Percentiles rank a stretch among this genome's conserved stretches.
phyloP scores from a whole-genome alignment of 805 yeast species.

The Alloascoidea africana region DNA sequence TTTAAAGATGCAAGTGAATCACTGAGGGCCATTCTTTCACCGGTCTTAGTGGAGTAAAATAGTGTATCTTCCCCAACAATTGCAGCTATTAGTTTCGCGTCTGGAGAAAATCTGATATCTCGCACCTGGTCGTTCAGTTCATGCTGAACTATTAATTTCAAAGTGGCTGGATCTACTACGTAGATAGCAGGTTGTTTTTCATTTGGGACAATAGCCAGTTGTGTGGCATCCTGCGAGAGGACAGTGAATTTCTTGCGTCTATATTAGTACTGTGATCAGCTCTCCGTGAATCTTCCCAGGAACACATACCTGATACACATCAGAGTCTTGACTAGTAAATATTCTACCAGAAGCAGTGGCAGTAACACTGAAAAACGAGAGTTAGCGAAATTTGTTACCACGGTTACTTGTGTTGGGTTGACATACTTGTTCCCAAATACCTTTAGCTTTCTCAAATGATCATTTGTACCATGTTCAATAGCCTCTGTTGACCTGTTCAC shows the following conservation, averaged over 20 bases:
- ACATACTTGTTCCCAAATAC: conserved; percentile 14
- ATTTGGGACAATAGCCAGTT: conserved; percentile 52
- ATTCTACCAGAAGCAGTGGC: not conserved
- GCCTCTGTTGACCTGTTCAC: conserved; percentile 54
- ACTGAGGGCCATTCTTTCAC: not conserved
- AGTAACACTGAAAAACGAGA: not conserved
- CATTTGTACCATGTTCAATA: conserved; percentile 46
- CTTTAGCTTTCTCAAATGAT: conserved; percentile 52
- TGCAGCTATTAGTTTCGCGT: not conserved
- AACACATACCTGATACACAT: conserved; percentile 32
- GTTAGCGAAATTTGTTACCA: no score
- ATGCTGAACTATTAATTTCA: not conserved
- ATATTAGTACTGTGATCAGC: no score
- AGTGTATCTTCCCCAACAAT: not conserved
- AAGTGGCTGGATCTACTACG: not conserved
- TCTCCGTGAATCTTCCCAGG: no score
- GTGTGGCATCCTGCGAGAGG: conserved; percentile 40
- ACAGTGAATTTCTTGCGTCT: conserved; percentile 40
- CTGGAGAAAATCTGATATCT: not conserved
- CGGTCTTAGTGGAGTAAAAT: not conserved
- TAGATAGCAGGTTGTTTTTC: not conserved
- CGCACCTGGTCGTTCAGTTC: not conserved
- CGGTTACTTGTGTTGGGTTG: no score
- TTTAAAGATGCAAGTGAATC: not conserved
- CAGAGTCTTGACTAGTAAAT: conserved; percentile 26